Percentiles rank a stretch among this genome's conserved stretches.
Conservation (phyloP, 2,329 filamentous ascomycete genomes). For the Alternaria conjuncta region DNA sequence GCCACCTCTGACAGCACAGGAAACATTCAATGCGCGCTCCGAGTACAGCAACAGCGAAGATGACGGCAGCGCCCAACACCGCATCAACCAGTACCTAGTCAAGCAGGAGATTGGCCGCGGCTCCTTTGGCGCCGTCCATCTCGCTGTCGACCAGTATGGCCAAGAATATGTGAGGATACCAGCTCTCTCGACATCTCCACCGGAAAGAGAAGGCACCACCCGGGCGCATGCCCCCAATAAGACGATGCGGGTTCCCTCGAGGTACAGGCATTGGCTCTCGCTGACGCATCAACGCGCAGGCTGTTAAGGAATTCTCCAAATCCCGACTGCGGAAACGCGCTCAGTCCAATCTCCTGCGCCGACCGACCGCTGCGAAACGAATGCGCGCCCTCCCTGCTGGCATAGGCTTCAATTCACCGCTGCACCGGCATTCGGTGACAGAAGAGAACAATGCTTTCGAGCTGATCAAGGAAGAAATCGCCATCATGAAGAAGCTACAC, state of each 20-base stretch:
- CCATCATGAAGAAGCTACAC: constrained; percentile 98
- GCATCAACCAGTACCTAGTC: constrained; percentile 94
- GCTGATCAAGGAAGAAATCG: constrained; percentile 93
- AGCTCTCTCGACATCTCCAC: constrained; percentile 17
- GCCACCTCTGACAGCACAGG: constrained; percentile 57
- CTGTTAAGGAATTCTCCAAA: constrained; percentile 98
- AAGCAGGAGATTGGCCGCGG: constrained; percentile 95
- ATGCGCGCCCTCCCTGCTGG: constrained; percentile 60
- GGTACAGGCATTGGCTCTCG: constrained; percentile 22
- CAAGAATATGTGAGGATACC: constrained; percentile 80
- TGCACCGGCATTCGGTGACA: constrained; percentile 65
- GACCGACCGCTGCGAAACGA: constrained; percentile 61
- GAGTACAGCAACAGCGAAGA: constrained; percentile 85
- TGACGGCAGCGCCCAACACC: constrained; percentile 80
- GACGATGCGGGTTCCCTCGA: constrained; percentile 33
- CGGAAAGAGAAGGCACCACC: background rate
- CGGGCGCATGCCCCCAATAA: constrained; percentile 6
- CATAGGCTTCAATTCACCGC: constrained; percentile 66
- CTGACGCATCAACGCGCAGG: constrained; percentile 61
- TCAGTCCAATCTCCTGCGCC: constrained; percentile 83
- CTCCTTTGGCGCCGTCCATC: constrained; percentile 91
- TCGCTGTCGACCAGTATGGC: constrained; percentile 88
- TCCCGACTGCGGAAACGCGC: constrained; percentile 85
- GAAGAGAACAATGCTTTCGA: constrained; percentile 75
- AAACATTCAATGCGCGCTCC: constrained; percentile 89